Evolutionary conservation across 805 yeast genomes (phyloP), one percentile per base, ranked within the genome.

Genomic region (Lachancea fermentati): DNA sequence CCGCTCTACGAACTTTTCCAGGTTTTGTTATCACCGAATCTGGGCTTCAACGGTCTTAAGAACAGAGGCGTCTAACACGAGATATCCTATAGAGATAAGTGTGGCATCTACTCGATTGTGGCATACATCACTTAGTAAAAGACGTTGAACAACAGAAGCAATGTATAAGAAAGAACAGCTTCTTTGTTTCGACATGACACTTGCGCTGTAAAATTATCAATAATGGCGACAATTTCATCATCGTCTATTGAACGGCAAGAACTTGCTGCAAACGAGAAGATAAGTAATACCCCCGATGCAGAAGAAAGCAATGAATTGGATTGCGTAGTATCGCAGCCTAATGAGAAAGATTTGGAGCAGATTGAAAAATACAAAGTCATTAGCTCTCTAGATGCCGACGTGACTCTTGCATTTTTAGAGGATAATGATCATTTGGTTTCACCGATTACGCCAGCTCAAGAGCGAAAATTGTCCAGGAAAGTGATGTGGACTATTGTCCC

Each of bases 391-490:
- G 66, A 69, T 51, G 72, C 72, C 4, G 75, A 70, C 50, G 60
- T 49, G 5, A 66, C 72, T 3, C 46, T 68, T 12, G 46, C 36
- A 12, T 69, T 69, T 49, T 58, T 68, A 57, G 60, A 58, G 36
- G 55, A 57, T 31, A 49, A 57, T 40, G 71, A 64, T 34, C 32
- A 49, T 1, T 41, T 45, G 13, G 63, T 62, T 2, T 68, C 68
- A 4, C 67, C 62, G 33, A 61, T 69, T 15, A 67, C 76, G 3
- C 65, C 68, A 4, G 70, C 64, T 33, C 66, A 68, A 49, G 75
- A 71, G 24, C 60, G 51, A 32, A 61, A 52, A 37, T 50, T 72
- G 11, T 51, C 63, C 2, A 52, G 66, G 32, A 72, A 71, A 45
- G 65, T 71, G 4, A 43, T 58, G 8, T 59, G 57, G 57, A 51